These are phyloP conservation scores for Hanseniaspora pseudoguilliermondii DNA, from an alignment of 805 yeast species.

Conservation along the genomic window DNA sequence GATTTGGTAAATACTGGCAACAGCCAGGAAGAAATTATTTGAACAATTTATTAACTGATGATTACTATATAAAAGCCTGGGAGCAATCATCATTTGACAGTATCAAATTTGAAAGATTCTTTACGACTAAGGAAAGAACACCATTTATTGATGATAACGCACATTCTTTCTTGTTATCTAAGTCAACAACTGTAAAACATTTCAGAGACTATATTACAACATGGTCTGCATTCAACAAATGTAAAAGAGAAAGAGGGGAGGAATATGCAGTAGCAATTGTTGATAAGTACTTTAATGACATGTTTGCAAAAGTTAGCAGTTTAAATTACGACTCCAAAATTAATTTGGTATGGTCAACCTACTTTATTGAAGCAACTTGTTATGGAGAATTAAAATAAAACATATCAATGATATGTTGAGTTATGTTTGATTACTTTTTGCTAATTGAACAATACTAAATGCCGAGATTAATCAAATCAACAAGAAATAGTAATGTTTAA, in stretches of 20 bases:
- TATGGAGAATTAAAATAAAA: neutral
- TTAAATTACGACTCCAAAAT: slow-evolving; percentile 1
- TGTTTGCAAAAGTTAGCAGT: neutral
- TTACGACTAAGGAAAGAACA: neutral
- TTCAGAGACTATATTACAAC: slow-evolving; percentile 48
- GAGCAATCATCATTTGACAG: slow-evolving; percentile 18
- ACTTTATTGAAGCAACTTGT: slow-evolving; percentile 1
- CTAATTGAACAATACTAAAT: too few relatives aligned
- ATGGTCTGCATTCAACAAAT: slow-evolving; percentile 56
- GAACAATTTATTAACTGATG: slow-evolving; percentile 29
- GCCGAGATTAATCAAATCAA: too few relatives aligned
- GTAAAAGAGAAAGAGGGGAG: slow-evolving; percentile 29
- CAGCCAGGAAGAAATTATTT: slow-evolving; percentile 62
- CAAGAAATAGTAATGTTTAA: too few relatives aligned
- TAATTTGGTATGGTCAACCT: neutral
- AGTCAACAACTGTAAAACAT: slow-evolving; percentile 33
- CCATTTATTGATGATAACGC: neutral
- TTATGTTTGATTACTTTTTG: too few relatives aligned
- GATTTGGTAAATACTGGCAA: slow-evolving; percentile 68
- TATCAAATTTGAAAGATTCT: slow-evolving; percentile 30
- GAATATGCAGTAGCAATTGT: slow-evolving; percentile 21
- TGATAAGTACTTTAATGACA: neutral
- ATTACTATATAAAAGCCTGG: neutral
- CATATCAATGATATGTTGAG: too few relatives aligned
- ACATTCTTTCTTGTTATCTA: slow-evolving; percentile 14